Evolutionary conservation across 352 stramenopile genomes (phyloP).

Genomic region (Phytophthora tentaculata): DNA sequence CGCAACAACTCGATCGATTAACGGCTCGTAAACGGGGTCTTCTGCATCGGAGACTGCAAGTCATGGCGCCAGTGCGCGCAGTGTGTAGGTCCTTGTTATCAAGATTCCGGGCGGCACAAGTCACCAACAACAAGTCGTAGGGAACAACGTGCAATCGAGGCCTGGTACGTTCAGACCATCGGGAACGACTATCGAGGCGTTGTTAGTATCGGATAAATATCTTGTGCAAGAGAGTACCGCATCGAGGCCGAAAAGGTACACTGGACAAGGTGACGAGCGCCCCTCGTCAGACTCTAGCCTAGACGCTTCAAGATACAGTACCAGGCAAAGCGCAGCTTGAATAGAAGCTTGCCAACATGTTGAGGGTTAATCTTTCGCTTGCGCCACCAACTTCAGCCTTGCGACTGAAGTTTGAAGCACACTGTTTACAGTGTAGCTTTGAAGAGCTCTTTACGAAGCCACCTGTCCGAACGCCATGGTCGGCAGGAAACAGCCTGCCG

Average conservation of each 20-base stretch:
- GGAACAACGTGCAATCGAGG: conserved; percentile 12
- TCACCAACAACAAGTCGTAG: too few relatives aligned
- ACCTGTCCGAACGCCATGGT: conserved; percentile 1
- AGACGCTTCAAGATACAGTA: not conserved
- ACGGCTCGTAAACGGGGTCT: not conserved
- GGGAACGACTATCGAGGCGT: conserved; percentile 25
- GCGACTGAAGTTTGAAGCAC: not conserved
- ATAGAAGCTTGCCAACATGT: too few relatives aligned
- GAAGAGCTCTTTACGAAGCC: not conserved
- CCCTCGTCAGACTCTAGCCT: not conserved
- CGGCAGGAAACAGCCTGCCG: not conserved
- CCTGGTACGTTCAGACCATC: conserved; percentile 7
- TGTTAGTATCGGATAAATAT: too few relatives aligned
- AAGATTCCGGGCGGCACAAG: not conserved
- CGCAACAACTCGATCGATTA: not conserved
- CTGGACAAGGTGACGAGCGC: conserved; percentile 9
- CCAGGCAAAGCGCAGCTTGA: too few relatives aligned
- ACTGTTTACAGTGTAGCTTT: not conserved
- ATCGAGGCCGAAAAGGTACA: conserved; percentile 9
- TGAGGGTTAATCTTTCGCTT: not conserved
- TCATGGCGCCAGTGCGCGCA: not conserved
- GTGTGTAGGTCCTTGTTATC: not conserved
- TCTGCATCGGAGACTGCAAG: not conserved
- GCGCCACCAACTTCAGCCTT: conserved; percentile 1
- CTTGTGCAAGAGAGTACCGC: conserved; percentile 1